Percentiles rank a stretch among this genome's conserved stretches.
Conservation (phyloP, 345 rosid species). For the Turritis glabra region DNA sequence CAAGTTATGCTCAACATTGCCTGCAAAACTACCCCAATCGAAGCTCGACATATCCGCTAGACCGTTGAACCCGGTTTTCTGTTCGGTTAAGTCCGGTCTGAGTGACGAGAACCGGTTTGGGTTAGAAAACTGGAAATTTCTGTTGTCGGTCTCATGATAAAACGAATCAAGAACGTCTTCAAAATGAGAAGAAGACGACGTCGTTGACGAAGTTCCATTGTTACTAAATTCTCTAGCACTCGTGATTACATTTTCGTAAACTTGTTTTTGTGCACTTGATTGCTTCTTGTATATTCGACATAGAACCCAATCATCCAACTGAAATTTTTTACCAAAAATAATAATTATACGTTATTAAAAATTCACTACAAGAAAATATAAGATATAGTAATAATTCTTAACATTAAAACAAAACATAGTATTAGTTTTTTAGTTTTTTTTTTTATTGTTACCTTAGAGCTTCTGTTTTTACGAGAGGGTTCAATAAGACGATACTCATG, state of each 20-base stretch:
- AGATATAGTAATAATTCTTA: no score
- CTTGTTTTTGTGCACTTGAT: conserved; percentile 56
- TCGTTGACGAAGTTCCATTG: conserved; percentile 46
- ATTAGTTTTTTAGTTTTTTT: not conserved
- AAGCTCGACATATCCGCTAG: conserved; percentile 24
- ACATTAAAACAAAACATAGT: no score
- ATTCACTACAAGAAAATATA: not conserved
- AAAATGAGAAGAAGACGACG: conserved; percentile 67
- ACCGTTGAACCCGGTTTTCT: conserved; percentile 43
- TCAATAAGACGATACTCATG: conserved; percentile 90
- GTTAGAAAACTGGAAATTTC: conserved; percentile 30
- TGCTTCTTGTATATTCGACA: conserved; percentile 93
- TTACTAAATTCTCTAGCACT: conserved; percentile 58
- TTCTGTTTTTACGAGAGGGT: conserved; percentile 50
- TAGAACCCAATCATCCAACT: conserved; percentile 96
- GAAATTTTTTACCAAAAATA: not conserved
- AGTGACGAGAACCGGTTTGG: conserved; percentile 20
- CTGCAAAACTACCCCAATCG: conserved; percentile 50
- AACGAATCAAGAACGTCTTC: conserved; percentile 61
- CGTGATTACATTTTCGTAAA: conserved; percentile 34
- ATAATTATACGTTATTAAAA: not conserved
- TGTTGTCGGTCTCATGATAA: conserved; percentile 51
- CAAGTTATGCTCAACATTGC: conserved; percentile 35
- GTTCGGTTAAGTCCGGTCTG: conserved; percentile 46
- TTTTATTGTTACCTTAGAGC: conserved; percentile 53